phyloP scores from a whole-genome alignment of 768 basidiomycete genomes.

The Xerocomus potaroensis region DNA sequence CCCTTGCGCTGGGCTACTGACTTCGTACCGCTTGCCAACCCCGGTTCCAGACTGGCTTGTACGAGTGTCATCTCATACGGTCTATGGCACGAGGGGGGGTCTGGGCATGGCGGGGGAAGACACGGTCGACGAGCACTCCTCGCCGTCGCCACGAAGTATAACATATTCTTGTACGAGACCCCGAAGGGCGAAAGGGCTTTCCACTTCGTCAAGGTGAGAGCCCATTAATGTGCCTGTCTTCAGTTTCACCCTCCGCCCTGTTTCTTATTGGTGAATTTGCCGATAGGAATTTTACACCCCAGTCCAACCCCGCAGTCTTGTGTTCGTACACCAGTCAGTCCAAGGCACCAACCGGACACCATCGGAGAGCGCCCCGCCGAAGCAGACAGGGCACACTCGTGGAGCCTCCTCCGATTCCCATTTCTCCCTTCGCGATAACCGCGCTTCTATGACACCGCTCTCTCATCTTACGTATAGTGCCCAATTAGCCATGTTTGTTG shows the following conservation, averaged over 20 bases:
- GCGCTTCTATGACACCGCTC: constrained; percentile 28
- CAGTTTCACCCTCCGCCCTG: neutral
- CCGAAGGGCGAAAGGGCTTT: constrained; percentile 81
- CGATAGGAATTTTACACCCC: constrained; percentile 82
- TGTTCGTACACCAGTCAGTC: constrained; percentile 67
- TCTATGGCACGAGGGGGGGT: constrained; percentile 58
- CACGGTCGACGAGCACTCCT: constrained; percentile 51
- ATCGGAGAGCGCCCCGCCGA: constrained; percentile 36
- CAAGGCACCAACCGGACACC: constrained; percentile 46
- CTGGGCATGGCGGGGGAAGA: constrained; percentile 39
- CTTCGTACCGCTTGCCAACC: constrained; percentile 70
- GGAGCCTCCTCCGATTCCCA: constrained; percentile 39
- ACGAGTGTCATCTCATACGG: constrained; percentile 62
- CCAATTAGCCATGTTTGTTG: constrained; percentile 75
- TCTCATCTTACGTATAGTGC: constrained; percentile 51
- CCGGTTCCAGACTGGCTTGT: constrained; percentile 59
- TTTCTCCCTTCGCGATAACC: constrained; percentile 25
- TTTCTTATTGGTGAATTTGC: constrained; percentile 1
- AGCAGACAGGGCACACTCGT: constrained; percentile 32
- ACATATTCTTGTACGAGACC: constrained; percentile 74
- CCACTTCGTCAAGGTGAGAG: constrained; percentile 64
- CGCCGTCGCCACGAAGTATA: constrained; percentile 71
- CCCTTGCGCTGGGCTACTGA: constrained; percentile 86
- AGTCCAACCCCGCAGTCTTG: constrained; percentile 55
- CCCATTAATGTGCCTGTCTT: constrained; percentile 18